phyloP scores from a whole-genome alignment of 202 grass and related monocot species.

The Hordeum pubiflorum region DNA sequence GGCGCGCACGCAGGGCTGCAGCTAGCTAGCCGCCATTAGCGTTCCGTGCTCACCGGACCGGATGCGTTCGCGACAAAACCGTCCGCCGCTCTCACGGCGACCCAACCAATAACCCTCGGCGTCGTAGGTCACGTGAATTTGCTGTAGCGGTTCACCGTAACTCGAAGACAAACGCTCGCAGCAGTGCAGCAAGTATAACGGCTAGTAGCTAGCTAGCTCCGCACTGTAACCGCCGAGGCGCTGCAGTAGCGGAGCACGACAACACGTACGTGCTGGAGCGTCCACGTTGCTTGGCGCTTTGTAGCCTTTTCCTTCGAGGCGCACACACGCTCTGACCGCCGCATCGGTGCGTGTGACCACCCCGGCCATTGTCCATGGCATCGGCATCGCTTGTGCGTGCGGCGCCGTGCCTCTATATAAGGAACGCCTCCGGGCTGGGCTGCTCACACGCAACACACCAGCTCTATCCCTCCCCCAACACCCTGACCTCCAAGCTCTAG shows the following conservation, averaged over 20 bases:
- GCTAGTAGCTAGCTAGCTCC: background rate
- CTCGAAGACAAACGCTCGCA: background rate
- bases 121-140: background rate
- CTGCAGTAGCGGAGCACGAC: background rate
- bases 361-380: background rate
- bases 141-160: background rate
- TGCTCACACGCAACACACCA: background rate
- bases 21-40: background rate
- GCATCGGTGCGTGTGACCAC: background rate
- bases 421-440: background rate
- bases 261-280: background rate
- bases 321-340: background rate
- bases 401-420: background rate
- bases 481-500: background rate
- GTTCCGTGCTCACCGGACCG: background rate
- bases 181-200: background rate
- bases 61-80: background rate
- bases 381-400: background rate
- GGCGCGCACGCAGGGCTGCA: no score
- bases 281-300: background rate
- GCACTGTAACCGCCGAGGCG: background rate
- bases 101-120: background rate
- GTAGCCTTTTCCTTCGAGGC: background rate
- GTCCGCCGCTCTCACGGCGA: background rate
- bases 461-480: background rate